Percentiles rank a stretch among this genome's conserved stretches.
Evolutionary conservation across 805 yeast genomes (phyloP).

Genomic region (Starmerella kuoi): DNA sequence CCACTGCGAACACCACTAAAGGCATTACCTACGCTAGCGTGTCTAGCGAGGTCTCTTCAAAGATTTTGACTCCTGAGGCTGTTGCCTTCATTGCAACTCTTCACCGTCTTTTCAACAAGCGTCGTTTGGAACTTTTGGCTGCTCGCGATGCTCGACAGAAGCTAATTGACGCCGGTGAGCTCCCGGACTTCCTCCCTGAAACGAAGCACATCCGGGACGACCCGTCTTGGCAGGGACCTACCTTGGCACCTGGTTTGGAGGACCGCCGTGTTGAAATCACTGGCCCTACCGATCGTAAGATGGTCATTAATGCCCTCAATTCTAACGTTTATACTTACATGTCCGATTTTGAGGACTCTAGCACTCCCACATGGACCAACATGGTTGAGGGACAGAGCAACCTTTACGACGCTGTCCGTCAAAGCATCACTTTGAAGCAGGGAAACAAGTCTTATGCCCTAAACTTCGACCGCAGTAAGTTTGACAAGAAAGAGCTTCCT

Average conservation of each 20-base stretch:
- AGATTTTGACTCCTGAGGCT: slow-evolving; percentile 50
- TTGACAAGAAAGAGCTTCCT: slow-evolving; percentile 37
- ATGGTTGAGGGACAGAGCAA: slow-evolving; percentile 59
- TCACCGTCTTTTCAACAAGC: slow-evolving; percentile 49
- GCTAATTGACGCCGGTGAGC: slow-evolving; percentile 46
- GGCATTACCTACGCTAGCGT: slow-evolving; percentile 49
- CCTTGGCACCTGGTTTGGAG: slow-evolving; percentile 52
- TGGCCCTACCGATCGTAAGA: slow-evolving; percentile 64
- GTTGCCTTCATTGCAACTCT: slow-evolving; percentile 53
- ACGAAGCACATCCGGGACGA: slow-evolving; percentile 51
- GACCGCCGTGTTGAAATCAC: slow-evolving; percentile 68
- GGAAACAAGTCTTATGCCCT: slow-evolving; percentile 39
- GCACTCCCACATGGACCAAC: slow-evolving; percentile 60
- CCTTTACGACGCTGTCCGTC: slow-evolving; percentile 55
- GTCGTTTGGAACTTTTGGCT: slow-evolving; percentile 43
- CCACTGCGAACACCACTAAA: slow-evolving; percentile 25
- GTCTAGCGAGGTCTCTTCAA: slow-evolving; percentile 37
- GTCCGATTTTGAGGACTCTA: slow-evolving; percentile 67
- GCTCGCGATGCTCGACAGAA: slow-evolving; percentile 45
- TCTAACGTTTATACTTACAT: slow-evolving; percentile 59
- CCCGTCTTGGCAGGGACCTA: slow-evolving; percentile 59
- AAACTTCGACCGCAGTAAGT: slow-evolving; percentile 35
- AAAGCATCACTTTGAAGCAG: slow-evolving; percentile 34
- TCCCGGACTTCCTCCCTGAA: slow-evolving; percentile 61
- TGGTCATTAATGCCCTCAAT: slow-evolving; percentile 64